phyloP scores from a whole-genome alignment of 1,284 basidiomycete genomes.

The Leccinum pallidistipes region DNA sequence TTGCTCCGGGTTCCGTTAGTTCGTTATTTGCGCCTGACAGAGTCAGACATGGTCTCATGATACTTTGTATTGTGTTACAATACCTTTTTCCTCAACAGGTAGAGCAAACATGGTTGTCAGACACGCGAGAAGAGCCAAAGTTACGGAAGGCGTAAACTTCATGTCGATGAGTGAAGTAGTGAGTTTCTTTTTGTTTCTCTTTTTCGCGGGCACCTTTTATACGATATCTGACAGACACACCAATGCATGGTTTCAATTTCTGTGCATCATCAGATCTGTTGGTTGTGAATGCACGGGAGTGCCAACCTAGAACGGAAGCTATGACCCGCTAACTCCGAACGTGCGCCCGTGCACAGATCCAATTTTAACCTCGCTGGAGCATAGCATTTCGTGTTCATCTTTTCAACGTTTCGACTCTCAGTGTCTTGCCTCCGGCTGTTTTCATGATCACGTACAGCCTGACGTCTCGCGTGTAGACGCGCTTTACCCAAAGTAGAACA shows the following conservation, averaged over 20 bases:
- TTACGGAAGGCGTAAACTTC: not conserved
- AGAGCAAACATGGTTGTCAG: not conserved
- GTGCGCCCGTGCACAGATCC: too few relatives aligned
- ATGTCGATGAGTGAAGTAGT: not conserved
- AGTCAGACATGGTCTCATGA: not conserved
- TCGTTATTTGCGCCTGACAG: not conserved
- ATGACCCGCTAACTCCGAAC: not conserved
- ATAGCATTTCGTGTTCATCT: too few relatives aligned
- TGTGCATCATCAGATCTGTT: not conserved
- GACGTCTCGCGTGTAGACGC: not conserved
- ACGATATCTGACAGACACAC: not conserved
- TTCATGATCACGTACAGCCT: not conserved
- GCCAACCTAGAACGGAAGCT: not conserved
- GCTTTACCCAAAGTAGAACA: not conserved
- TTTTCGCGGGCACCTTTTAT: not conserved
- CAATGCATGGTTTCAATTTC: not conserved
- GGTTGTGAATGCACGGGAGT: not conserved
- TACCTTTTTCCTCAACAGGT: not conserved
- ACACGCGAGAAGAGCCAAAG: not conserved
- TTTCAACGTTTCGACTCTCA: not conserved
- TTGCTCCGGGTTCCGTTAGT: not conserved
- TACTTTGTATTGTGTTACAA: not conserved
- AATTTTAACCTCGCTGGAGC: not conserved
- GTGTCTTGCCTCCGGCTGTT: not conserved
- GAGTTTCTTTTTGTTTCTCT: not conserved